Evolutionary conservation across 129 eudicot species (phyloP).

Genomic region (Deinandra increscens): DNA sequence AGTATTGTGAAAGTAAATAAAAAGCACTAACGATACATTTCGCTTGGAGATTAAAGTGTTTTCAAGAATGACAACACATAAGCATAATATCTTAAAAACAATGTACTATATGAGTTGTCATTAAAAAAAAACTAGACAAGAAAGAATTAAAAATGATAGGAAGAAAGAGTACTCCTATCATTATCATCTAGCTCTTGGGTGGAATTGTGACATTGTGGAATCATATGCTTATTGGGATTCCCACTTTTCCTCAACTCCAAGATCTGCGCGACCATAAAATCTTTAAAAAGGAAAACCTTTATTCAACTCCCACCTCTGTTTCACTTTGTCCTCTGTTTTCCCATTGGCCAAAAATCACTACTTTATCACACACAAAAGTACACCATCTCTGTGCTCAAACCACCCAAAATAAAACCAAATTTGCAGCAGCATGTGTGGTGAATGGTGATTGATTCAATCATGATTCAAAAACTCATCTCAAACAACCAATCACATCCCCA

Average conservation of each 20-base stretch:
- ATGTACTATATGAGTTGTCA: too few species aligned
- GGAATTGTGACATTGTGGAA: conserved; percentile 47
- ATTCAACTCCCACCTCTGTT: conserved; percentile 11
- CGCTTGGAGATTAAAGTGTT: too few species aligned
- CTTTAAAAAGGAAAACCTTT: conserved; percentile 14
- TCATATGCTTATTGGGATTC: conserved; percentile 59
- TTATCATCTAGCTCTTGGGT: conserved; percentile 11
- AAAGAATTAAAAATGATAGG: too few species aligned
- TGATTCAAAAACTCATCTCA: not conserved
- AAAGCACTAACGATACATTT: too few species aligned
- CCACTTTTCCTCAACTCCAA: conserved; percentile 55
- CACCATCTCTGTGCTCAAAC: conserved; percentile 13
- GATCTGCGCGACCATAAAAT: conserved; percentile 41
- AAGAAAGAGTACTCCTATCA: not conserved
- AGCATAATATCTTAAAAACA: too few species aligned
- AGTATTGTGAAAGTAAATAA: too few species aligned
- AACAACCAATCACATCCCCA: conserved; percentile 27
- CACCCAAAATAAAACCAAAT: conserved; percentile 28
- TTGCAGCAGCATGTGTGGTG: conserved; percentile 14
- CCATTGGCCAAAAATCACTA: conserved; percentile 31
- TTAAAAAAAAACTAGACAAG: too few species aligned
- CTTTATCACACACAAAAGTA: conserved; percentile 16
- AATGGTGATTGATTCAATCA: too few species aligned
- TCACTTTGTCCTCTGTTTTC: conserved; percentile 24
- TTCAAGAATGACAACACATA: too few species aligned